Evolutionary conservation across 2,329 filamentous ascomycete genomes (phyloP), one percentile per base, ranked within the genome.

Genomic region (Aspergillus latus): DNA sequence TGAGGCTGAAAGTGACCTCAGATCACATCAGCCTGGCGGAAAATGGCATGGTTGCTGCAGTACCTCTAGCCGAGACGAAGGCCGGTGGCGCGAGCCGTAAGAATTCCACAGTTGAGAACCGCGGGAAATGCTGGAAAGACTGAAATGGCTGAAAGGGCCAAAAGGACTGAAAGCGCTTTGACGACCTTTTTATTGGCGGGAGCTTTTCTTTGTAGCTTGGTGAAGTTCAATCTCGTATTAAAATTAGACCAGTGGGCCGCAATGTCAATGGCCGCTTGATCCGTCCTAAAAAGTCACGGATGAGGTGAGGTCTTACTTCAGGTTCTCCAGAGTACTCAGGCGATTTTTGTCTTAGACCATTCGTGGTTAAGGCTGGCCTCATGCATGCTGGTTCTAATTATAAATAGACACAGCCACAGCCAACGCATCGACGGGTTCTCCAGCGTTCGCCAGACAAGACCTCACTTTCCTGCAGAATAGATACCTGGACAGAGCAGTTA

Each of bases 1-100:
- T 52, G 49, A 52, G 49, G 49, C 49, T 52, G 49, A 52, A 52
- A 45, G 30, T 34, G 49, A 46, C 44, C 15, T 47, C 15, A 47
- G 42, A 45, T 52, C 32, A 52, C 29, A 37, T 45, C 49, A 45
- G 29, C 29, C 8, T 52, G n/a, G 49, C 26, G 32, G 8, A 10
- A 39, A 47, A 16, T 29, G 32, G 13, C 15, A 39, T 30, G 32
- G n/a, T 5, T 13, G 48, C 39, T 42, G 16, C 34, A 48, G 30
- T 21, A 21, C 9, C 29, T 21, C 8, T 15, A 42, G 15, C 6
- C 39, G 16, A 42, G 13, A 13, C 34, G 34, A 37, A 37, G 11
- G 34, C 34, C 39, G 15, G 15, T 42, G n/a, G 39, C 39, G 11
- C n/a, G 34, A 21, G 21, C 21, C 21, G 21, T 21, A 21, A 21